Conservation (phyloP, 305 asterid species). For the Withania somnifera region DNA sequence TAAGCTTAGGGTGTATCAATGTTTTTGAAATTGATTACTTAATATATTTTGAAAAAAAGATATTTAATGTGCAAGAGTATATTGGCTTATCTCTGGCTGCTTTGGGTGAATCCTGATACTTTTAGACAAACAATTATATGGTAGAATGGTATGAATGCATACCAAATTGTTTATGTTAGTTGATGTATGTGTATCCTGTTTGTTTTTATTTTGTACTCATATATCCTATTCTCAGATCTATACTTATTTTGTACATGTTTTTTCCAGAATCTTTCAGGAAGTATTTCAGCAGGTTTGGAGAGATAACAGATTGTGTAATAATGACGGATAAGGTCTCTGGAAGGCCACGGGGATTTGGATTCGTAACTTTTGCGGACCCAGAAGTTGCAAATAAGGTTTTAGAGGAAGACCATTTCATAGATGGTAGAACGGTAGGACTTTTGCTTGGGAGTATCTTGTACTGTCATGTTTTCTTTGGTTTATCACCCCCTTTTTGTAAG, state of each 20-base stretch:
- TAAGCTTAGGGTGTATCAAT: no score
- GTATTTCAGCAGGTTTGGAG: constrained; percentile 83
- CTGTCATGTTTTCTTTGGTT: not conserved
- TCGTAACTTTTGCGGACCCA: constrained; percentile 72
- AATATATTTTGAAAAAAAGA: no score
- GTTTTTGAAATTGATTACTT: no score
- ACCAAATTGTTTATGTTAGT: not conserved
- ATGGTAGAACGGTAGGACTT: constrained; percentile 64
- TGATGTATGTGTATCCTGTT: not conserved
- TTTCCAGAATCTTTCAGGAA: constrained; percentile 70
- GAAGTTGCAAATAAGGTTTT: constrained; percentile 80
- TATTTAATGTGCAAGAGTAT: no score
- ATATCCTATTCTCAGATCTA: not conserved
- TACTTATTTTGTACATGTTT: not conserved
- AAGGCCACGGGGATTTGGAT: constrained; percentile 93
- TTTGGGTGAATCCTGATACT: not conserved
- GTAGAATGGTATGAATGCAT: not conserved
- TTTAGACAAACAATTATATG: not conserved
- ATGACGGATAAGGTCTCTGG: constrained; percentile 91
- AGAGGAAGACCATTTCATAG: constrained; percentile 74
- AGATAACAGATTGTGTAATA: constrained; percentile 77
- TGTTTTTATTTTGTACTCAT: not conserved
- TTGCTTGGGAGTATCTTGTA: not conserved
- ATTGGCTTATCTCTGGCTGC: not conserved
- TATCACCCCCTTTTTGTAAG: not conserved